Base-by-base conservation (phyloP, 1,139 yeast species). In the Kodamaea sp. region DNA sequence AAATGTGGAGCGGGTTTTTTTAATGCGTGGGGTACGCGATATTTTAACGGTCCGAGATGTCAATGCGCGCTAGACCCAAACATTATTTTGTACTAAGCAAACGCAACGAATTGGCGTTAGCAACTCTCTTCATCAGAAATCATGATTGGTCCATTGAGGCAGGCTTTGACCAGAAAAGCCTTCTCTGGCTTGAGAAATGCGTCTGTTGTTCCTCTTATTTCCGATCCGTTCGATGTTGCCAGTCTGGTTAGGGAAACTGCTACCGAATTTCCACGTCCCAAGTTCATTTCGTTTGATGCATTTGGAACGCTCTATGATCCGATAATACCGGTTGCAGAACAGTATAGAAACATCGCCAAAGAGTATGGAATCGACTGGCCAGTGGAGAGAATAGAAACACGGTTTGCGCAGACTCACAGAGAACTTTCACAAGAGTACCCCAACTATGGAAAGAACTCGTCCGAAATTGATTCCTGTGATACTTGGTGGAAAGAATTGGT, bases 251-350 rank as follows among this genome's bases (percentile, higher is more conserved):
- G 69, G 36, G 70, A 65, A 27, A 54, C 70, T 4, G 44, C 47
- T 15, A 38, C 51, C 26, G 37, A 37, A 26, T 69, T 67, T 38
- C 58, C 67, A 18, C 56, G 51, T 26, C 85, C 86, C 2, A 63
- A 62, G 25, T 53, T 80, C 10, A 57, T 83, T 0, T 77, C 88
- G 1, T 71, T 83, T 41, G 90, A 83, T 57, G 83, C 81, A 0
- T 82, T 80, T 56, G 81, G 79, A 28, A 82, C 89, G 0, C 54
- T 83, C 7, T 81, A 80, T 50, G 61, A 73, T 0, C 84, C 88
- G 1, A 63, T 61, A n/a, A 58, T 57, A 15, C 76, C 84, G 0
- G 73, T 82, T 0, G 56, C 73, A 26, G 57, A 62, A 22, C 82
- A 76, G 42, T 83, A 83, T 49, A 63, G 69, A 31, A 56, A 61